These are phyloP conservation scores for Apiospora saccharicola DNA, from an alignment of 2,329 filamentous ascomycete species.

Conservation along the genomic window DNA sequence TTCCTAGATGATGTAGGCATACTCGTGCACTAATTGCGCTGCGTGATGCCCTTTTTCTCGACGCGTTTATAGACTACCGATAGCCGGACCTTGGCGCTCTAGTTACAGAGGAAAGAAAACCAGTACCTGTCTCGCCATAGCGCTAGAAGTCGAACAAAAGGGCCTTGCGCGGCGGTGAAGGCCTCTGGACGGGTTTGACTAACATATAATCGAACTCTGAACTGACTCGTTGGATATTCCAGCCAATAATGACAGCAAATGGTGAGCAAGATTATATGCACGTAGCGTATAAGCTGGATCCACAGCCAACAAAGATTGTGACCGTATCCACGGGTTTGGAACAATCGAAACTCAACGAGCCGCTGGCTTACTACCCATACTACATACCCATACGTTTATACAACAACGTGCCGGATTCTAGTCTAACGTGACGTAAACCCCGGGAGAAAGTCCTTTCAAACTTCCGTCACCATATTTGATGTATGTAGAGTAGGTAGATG, in stretches of 20 bases:
- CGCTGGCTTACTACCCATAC: background rate
- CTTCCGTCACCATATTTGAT: background rate
- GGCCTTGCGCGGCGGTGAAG: conserved; percentile 23
- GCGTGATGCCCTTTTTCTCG: background rate
- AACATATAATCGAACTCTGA: conserved; percentile 23
- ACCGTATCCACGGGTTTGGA: conserved; percentile 24
- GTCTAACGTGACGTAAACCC: conserved; percentile 15
- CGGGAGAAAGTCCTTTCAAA: background rate
- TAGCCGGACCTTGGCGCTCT: background rate
- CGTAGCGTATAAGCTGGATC: background rate
- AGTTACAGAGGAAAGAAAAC: background rate
- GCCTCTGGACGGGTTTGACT: conserved; percentile 19
- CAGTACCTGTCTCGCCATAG: background rate
- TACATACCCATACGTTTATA: too few relatives aligned
- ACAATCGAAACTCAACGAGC: conserved; percentile 24
- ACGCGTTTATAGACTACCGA: background rate
- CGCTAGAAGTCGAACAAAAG: conserved; percentile 7
- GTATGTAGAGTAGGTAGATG: background rate
- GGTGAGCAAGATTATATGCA: background rate
- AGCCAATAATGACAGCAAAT: background rate
- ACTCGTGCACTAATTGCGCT: background rate
- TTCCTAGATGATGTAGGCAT: background rate
- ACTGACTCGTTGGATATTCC: conserved; percentile 23
- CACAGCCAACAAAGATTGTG: conserved; percentile 2
- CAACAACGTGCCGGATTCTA: background rate